These are phyloP conservation scores for Syzygium jambos DNA, from an alignment of 345 rosid species.

Conservation along the genomic window DNA sequence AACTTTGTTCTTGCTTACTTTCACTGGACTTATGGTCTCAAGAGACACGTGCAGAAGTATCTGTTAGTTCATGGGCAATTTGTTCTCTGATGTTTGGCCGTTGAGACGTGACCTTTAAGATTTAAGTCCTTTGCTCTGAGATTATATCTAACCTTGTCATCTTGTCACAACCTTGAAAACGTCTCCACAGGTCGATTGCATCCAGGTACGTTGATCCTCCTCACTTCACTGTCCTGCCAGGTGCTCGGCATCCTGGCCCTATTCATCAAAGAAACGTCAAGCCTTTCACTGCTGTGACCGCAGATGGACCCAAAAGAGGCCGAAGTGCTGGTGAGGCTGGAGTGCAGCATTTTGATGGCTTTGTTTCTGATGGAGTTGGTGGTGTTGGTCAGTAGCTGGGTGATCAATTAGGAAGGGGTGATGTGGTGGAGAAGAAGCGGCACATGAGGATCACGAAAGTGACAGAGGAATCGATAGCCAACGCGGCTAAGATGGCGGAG, in stretches of 20 bases:
- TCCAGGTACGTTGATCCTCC: constrained; percentile 75
- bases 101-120: not conserved
- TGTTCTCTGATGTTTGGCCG: not conserved
- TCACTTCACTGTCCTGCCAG: not conserved
- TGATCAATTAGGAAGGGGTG: not conserved
- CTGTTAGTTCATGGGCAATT: not conserved
- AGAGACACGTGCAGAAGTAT: not conserved
- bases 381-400: not conserved
- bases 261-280: not conserved
- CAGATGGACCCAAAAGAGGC: not conserved
- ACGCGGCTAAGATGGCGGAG: not conserved
- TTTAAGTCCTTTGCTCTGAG: not conserved
- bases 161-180: not conserved
- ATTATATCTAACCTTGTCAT: not conserved
- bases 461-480: not conserved
- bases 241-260: not conserved
- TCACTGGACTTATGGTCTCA: not conserved
- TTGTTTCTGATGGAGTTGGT: not conserved
- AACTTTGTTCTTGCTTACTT: not conserved
- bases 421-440: not conserved
- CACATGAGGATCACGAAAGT: not conserved
- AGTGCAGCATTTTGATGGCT: not conserved
- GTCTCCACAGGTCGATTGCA: not conserved
- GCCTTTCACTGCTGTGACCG: not conserved
- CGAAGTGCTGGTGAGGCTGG: not conserved